These are phyloP conservation scores for Peronosclerospora sorghi DNA, from an alignment of 352 stramenopile genomes.

Conservation along the genomic window DNA sequence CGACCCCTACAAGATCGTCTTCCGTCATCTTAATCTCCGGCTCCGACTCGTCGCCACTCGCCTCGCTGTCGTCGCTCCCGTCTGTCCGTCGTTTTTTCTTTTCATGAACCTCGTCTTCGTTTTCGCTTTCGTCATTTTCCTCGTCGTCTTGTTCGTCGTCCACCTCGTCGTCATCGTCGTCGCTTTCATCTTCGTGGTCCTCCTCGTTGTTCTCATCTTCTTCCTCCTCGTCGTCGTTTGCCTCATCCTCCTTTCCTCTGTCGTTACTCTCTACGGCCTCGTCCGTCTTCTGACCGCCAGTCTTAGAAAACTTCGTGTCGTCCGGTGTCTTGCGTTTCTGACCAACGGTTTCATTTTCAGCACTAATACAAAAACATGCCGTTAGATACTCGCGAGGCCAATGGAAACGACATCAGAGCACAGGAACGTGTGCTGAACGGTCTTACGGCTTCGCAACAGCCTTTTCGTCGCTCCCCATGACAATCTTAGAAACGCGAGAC, in stretches of 20 bases:
- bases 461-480: conserved; percentile 32
- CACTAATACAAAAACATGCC: conserved; percentile 8
- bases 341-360: conserved; percentile 23
- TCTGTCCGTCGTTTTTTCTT: conserved; percentile 61
- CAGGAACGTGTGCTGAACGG: too few species aligned
- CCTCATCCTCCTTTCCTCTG: conserved; percentile 25
- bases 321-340: conserved; percentile 38
- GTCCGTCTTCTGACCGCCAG: conserved; percentile 10
- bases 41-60: conserved; percentile 54
- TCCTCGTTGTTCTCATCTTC: conserved; percentile 18
- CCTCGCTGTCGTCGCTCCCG: conserved; percentile 50
- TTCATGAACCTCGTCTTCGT: conserved; percentile 44
- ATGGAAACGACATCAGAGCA: too few species aligned
- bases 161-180: conserved; percentile 43
- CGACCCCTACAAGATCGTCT: conserved; percentile 74
- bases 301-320: conserved; percentile 19
- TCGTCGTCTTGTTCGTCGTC: conserved; percentile 35
- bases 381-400: too few species aligned
- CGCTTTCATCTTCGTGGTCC: conserved; percentile 32
- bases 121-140: conserved; percentile 27
- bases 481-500: too few species aligned
- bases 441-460: conserved; percentile 29
- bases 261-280: conserved; percentile 20
- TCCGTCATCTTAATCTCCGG: conserved; percentile 76
- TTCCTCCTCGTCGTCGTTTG: conserved; percentile 3